Evolutionary conservation across 805 yeast genomes (phyloP).

Genomic region (Wickerhamomyces chaumierensis): DNA sequence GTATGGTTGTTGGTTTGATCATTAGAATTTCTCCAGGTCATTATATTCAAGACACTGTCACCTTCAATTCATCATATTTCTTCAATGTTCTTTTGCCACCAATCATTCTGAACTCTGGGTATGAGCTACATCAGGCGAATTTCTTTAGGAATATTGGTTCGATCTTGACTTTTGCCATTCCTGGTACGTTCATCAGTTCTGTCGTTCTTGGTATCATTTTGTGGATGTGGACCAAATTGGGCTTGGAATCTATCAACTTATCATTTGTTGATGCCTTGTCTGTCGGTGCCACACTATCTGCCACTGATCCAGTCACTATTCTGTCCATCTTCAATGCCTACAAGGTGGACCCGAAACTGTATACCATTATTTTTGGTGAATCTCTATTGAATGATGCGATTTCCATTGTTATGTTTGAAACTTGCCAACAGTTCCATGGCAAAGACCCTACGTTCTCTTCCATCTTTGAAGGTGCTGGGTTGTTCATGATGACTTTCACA

Average conservation of each 20-base stretch:
- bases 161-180: conserved; percentile 87
- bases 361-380: conserved; percentile 96
- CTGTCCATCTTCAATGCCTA: conserved; percentile 93
- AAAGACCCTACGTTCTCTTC: conserved; percentile 62
- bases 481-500: conserved; percentile 87
- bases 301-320: conserved; percentile 97
- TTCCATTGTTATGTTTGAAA: conserved; percentile 97
- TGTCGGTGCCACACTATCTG: conserved; percentile 95
- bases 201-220: conserved; percentile 82
- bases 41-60: conserved; percentile 92
- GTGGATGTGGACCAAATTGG: conserved; percentile 83
- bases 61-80: conserved; percentile 88
- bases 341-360: conserved; percentile 94
- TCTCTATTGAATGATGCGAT: conserved; percentile 93
- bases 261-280: conserved; percentile 96
- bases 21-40: conserved; percentile 92
- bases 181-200: conserved; percentile 91
- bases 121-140: conserved; percentile 91
- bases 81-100: conserved; percentile 94
- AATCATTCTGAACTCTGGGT: conserved; percentile 90
- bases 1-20: conserved; percentile 89
- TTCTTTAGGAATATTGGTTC: conserved; percentile 88
- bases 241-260: conserved; percentile 76
- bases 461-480: conserved; percentile 88
- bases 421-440: conserved; percentile 93